Conservation (phyloP, 306 rosid species). For the Pachyrhizus erosus region DNA sequence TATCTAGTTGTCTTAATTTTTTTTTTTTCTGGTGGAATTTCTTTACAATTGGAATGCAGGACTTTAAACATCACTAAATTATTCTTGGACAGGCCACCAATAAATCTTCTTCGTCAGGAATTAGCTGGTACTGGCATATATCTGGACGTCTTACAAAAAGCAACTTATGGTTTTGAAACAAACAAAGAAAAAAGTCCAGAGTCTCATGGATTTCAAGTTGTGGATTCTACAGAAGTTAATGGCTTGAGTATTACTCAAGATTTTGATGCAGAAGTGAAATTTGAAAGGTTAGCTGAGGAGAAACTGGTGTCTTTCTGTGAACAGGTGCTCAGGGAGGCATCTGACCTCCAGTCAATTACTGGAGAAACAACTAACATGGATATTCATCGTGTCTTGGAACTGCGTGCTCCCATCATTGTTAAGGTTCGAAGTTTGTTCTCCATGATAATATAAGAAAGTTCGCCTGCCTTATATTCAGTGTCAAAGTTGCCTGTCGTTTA, state of each 20-base stretch:
- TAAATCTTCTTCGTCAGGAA: conserved; percentile 97
- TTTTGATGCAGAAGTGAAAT: conserved; percentile 65
- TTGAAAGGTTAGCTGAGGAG: conserved; percentile 87
- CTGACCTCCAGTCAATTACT: conserved; percentile 83
- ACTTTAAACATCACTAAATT: conserved; percentile 32
- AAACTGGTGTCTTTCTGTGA: conserved; percentile 91
- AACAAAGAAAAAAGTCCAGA: conserved; percentile 46
- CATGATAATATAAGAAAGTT: conserved; percentile 24
- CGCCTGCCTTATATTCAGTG: conserved; percentile 11
- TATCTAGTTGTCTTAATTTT: background rate
- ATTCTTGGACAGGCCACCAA: conserved; percentile 86
- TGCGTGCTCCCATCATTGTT: conserved; percentile 90
- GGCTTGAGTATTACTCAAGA: conserved; percentile 47
- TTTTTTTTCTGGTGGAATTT: conserved; percentile 30
- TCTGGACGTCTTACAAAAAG: conserved; percentile 84
- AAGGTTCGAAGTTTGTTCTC: conserved; percentile 62
- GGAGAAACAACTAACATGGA: conserved; percentile 88
- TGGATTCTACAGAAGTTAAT: conserved; percentile 42
- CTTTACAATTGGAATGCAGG: conserved; percentile 26
- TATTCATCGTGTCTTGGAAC: conserved; percentile 85
- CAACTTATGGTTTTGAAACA: conserved; percentile 66
- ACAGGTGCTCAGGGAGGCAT: conserved; percentile 93
- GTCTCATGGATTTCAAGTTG: conserved; percentile 47
- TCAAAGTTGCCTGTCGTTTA: conserved; percentile 9
- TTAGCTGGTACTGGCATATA: conserved; percentile 82